These are phyloP conservation scores for Nannochloropsis salina DNA, from an alignment of 108 stramenopile genomes.

Conservation along the genomic window DNA sequence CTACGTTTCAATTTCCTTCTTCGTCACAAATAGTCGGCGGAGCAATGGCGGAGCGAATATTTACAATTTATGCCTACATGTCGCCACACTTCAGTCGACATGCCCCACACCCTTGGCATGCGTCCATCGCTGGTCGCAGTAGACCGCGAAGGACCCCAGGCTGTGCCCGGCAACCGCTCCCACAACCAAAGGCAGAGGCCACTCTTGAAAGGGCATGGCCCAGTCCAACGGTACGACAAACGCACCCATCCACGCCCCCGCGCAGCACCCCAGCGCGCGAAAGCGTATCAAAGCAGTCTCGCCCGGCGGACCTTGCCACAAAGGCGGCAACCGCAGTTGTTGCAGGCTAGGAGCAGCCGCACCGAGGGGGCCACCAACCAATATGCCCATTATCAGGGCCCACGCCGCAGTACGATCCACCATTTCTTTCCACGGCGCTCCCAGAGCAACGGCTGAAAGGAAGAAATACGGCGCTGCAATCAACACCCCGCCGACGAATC, in stretches of 20 bases:
- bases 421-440: conserved; percentile 1
- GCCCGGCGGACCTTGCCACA: conserved; percentile 11
- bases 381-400: conserved; percentile 8
- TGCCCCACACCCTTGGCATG: no score
- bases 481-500: background rate
- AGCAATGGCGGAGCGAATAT: no score
- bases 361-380: background rate
- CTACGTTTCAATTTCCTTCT: no score
- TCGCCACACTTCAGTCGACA: no score
- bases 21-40: no score
- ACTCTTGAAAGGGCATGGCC: conserved; percentile 7
- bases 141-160: background rate
- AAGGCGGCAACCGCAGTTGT: conserved; percentile 6
- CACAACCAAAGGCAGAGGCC: background rate
- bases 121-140: background rate
- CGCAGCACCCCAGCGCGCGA: background rate
- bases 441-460: background rate
- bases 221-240: background rate
- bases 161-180: conserved; percentile 12
- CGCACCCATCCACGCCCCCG: background rate
- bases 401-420: background rate
- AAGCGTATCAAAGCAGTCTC: conserved; percentile 14
- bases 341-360: background rate
- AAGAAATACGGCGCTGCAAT: background rate
- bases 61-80: no score